Base-by-base conservation (phyloP, 305 asterid species). In the Plantago rigida region DNA sequence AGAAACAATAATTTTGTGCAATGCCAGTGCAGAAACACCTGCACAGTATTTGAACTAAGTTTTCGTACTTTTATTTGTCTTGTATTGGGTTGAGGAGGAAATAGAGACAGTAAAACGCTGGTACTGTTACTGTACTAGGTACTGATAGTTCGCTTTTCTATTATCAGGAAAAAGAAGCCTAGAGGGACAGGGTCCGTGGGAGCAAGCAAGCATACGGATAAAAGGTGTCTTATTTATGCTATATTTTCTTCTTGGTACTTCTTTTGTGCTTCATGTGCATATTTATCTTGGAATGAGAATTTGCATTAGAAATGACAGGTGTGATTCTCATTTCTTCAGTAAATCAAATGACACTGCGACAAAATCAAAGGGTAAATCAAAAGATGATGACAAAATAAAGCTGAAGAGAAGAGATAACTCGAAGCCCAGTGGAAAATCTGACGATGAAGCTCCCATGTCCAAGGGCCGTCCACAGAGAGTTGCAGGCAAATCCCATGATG, bases 161-260 rank as follows among this genome's bases (percentile, higher is more conserved):
- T 51, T 47, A 54, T 50, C 82, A 91, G 98, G 78, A 79, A 58
- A 62, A 78, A 71, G 77, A 81, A 69, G 70, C 80, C 78, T 83
- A 86, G 75, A 77, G 78, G 76, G 54, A 76, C 62, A 48, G 75
- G 46, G 68, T 48, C 80, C 52, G 89, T 73, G 71, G 46, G 78
- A 55, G 79, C 82, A 58, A 79, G 65, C 60, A 82, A 79, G 81
- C 67, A 54, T 79, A 78, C 84, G 39, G 68, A 75, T 22, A 86
- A 81, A 71, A 78, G 93, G 96, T 86, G 47, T 31, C 72, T 68
- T 44, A 31, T 59, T 48, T 44, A 3, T 76, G 29, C 13, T 52
- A 2, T 26, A 36, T 51, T 62, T 72, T 13, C n/a, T 22, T 22
- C 26, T 22, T 22, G 26, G 26, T 22, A 22, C 10, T 13, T 13